Percentiles rank a stretch among this genome's conserved stretches.
Evolutionary conservation across 129 eudicot genomes (phyloP).

Genomic region (Pseudognaphalium luteoalbum): DNA sequence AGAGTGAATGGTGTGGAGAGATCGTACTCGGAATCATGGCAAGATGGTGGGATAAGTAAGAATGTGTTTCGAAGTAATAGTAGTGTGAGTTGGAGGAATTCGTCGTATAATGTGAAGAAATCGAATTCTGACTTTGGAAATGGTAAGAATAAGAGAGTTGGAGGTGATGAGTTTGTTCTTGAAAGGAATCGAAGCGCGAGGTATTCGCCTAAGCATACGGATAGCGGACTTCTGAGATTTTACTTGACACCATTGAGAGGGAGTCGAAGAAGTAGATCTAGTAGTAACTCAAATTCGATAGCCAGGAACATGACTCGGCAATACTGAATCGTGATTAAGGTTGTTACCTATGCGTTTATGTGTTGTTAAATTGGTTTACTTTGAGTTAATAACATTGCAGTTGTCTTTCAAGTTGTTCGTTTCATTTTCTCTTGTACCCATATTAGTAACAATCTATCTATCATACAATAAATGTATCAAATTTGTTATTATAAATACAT

Average conservation of each 20-base stretch:
- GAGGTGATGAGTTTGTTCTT: constrained; percentile 61
- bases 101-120: constrained; percentile 53
- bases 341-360: constrained; percentile 1
- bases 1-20: constrained; percentile 76
- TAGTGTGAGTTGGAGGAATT: constrained; percentile 89
- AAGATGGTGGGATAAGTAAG: constrained; percentile 46
- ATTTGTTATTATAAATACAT: not conserved
- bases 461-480: not conserved
- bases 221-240: constrained; percentile 74
- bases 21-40: constrained; percentile 86
- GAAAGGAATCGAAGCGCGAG: constrained; percentile 87
- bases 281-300: constrained; percentile 50
- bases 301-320: constrained; percentile 56
- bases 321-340: constrained; percentile 36
- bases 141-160: constrained; percentile 40
- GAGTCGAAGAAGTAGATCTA: constrained; percentile 56
- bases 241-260: constrained; percentile 79
- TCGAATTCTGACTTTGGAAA: constrained; percentile 47
- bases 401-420: constrained; percentile 8
- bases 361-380: constrained; percentile 8
- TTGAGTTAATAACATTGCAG: constrained; percentile 13
- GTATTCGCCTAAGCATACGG: constrained; percentile 66
- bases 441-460: not conserved
- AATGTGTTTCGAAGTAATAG: constrained; percentile 74
- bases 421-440: constrained; percentile 13